Base-by-base conservation (phyloP, 2,329 filamentous ascomycete species). In the Stachybotrys chartarum region DNA sequence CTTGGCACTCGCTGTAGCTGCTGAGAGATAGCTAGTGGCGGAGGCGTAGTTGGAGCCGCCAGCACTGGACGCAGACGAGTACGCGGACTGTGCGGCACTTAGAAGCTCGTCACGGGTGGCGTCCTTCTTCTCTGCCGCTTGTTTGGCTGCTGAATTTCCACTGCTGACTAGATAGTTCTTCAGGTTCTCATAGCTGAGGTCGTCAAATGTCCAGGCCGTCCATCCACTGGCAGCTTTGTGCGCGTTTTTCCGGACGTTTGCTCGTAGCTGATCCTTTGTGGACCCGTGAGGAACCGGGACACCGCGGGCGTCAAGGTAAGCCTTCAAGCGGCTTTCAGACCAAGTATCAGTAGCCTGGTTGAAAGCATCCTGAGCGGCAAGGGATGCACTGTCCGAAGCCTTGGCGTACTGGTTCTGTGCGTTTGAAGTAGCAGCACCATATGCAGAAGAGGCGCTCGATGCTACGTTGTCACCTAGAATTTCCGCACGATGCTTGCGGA, bases 401-500 rank as follows among this genome's bases (percentile, higher is more conserved):
- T 85, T 82, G 54, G 89, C 85, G 64, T 83, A 93, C 65, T 90
- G 74, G 67, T 94, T 93, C 56, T 86, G 85, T 51, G 87, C 90
- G 58, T 80, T 87, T 51, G 85, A 85, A 14, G 88, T 91, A 45
- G 88, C 88, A 57, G 88, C 87, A 55, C 87, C 88, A 58, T 81
- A 85, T 6, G 80, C 80, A 24, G 82, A 83, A 31, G 80, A 75
- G 44, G 80, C 83, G 24, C 81, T 81, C 30, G 73, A 79, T 10
- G 77, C 70, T 12, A 82, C 71, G 52, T 80, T 88, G 64, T 91
- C 86, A 57, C 85, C 86, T 17, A 86, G 76, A 50, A 93, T 77
- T 56, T 85, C 77, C 56, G 88, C 86, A 57, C 89, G 87, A 74
- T 96, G 84, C 79, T 94, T 95, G 69, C 93, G 91, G 60, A 93